Evolutionary conservation across 2,329 filamentous ascomycete species (phyloP).

Genomic region (Scedosporium apiospermum): DNA sequence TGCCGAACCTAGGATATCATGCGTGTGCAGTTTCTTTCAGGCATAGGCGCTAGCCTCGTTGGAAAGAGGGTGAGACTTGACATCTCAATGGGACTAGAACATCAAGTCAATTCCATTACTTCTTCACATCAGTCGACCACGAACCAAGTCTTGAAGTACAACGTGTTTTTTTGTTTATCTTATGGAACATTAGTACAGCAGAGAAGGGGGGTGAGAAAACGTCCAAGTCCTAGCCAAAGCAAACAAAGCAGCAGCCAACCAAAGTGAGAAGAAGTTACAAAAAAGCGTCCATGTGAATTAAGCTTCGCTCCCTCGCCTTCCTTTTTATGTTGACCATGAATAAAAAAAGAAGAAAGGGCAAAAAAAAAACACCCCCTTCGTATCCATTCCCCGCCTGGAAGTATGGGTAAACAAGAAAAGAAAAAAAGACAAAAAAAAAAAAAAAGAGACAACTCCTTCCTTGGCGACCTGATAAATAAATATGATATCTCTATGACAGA

Average conservation of each 20-base stretch:
- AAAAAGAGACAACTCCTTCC: slow-evolving; percentile 7
- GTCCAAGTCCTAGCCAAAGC: background rate
- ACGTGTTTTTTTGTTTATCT: background rate
- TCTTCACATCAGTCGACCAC: background rate
- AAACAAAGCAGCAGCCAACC: background rate
- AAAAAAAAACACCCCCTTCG: slow-evolving; percentile 3
- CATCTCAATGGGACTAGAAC: too few relatives aligned
- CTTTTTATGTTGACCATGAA: background rate
- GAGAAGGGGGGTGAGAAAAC: background rate
- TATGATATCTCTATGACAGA: background rate
- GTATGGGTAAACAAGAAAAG: slow-evolving; percentile 5
- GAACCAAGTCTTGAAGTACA: background rate
- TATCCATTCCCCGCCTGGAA: background rate
- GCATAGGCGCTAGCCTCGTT: too few relatives aligned
- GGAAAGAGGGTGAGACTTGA: too few relatives aligned
- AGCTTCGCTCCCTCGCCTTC: slow-evolving; percentile 2
- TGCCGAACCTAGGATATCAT: background rate
- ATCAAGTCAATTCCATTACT: too few relatives aligned
- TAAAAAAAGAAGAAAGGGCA: background rate
- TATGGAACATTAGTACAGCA: background rate
- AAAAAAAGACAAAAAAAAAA: slow-evolving; percentile 8
- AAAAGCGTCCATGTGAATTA: background rate
- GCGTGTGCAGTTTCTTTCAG: background rate
- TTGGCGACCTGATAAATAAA: slow-evolving; percentile 1
- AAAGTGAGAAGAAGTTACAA: background rate